These are phyloP conservation scores for Leccinum olivaceopallidum DNA, from an alignment of 768 basidiomycete genomes.

Conservation along the genomic window DNA sequence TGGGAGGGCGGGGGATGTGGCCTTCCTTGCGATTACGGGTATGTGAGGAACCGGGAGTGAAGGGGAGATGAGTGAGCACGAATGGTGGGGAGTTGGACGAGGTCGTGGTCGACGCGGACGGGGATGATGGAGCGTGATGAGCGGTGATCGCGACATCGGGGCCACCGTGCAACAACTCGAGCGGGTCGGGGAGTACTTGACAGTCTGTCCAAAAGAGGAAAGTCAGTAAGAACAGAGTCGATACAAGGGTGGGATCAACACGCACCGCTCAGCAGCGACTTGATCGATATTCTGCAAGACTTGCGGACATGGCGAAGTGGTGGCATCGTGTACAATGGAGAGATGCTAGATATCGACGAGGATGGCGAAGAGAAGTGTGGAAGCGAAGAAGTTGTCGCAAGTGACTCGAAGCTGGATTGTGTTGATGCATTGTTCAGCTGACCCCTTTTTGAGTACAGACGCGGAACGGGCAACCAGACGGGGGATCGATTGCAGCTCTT, in stretches of 20 bases:
- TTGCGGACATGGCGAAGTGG: slow-evolving; percentile 37
- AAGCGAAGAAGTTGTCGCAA: background rate
- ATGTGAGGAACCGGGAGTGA: slow-evolving; percentile 39
- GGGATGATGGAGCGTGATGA: slow-evolving; percentile 1
- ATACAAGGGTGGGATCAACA: slow-evolving; percentile 22
- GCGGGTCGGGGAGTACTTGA: slow-evolving; percentile 21
- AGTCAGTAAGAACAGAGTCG: slow-evolving; percentile 31
- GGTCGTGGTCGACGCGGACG: slow-evolving; percentile 20
- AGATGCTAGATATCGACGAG: background rate
- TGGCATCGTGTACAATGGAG: slow-evolving; percentile 27
- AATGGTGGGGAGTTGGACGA: slow-evolving; percentile 20
- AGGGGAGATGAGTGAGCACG: slow-evolving; percentile 28
- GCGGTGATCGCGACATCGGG: slow-evolving; percentile 13
- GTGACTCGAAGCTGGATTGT: background rate
- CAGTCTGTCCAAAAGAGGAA: slow-evolving; percentile 36
- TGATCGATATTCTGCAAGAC: slow-evolving; percentile 46
- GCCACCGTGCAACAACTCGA: slow-evolving; percentile 24
- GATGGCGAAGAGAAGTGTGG: slow-evolving; percentile 1
- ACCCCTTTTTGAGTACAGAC: slow-evolving; percentile 34
- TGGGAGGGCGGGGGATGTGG: slow-evolving; percentile 76
- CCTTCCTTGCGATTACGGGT: slow-evolving; percentile 41
- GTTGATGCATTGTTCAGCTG: slow-evolving; percentile 7
- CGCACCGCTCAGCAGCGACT: slow-evolving; percentile 37
- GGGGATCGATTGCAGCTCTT: slow-evolving; percentile 27
- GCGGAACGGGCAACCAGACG: slow-evolving; percentile 21